Evolutionary conservation across 2,329 filamentous ascomycete species (phyloP).

Genomic region (Fonsecaea multimorphosa): DNA sequence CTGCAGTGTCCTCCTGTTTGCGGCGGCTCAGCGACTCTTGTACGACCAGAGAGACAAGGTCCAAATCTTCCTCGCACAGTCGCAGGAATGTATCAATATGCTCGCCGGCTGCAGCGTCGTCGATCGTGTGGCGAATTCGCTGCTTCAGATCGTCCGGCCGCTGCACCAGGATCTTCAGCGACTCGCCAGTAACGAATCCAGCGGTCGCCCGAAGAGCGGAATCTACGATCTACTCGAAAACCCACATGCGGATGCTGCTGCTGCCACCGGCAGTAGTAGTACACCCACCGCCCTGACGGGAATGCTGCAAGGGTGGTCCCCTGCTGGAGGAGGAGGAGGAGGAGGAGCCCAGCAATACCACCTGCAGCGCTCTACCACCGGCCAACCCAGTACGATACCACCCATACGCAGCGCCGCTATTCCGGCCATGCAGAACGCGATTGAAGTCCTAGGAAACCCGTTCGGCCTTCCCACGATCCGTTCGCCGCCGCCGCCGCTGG

Average conservation of each 20-base stretch:
- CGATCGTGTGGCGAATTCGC: constrained; percentile 22
- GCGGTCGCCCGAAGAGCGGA: constrained; percentile 8
- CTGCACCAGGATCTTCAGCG: constrained; percentile 22
- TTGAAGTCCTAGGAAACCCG: constrained; percentile 20
- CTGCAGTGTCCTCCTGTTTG: constrained; percentile 24
- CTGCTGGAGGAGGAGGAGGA: too few species aligned
- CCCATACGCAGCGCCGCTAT: constrained; percentile 16
- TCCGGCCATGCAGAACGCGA: constrained; percentile 19
- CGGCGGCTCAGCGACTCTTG: constrained; percentile 13
- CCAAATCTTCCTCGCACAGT: constrained; percentile 10
- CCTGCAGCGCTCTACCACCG: background rate
- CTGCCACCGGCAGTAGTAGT: too few species aligned
- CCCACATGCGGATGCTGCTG: constrained; percentile 1
- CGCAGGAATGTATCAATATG: constrained; percentile 24
- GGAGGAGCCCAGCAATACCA: background rate
- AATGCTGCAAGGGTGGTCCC: background rate
- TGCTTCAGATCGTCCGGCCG: constrained; percentile 24
- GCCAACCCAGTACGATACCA: background rate
- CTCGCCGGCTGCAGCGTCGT: constrained; percentile 15
- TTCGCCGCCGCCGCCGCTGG: constrained; percentile 13
- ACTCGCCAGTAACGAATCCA: constrained; percentile 11
- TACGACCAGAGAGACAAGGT: constrained; percentile 14
- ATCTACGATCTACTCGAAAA: constrained; percentile 20
- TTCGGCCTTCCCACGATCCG: constrained; percentile 11
- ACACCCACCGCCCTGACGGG: background rate